Evolutionary conservation across 2,329 filamentous ascomycete species (phyloP).

Genomic region (Mollisiaceae sp.): DNA sequence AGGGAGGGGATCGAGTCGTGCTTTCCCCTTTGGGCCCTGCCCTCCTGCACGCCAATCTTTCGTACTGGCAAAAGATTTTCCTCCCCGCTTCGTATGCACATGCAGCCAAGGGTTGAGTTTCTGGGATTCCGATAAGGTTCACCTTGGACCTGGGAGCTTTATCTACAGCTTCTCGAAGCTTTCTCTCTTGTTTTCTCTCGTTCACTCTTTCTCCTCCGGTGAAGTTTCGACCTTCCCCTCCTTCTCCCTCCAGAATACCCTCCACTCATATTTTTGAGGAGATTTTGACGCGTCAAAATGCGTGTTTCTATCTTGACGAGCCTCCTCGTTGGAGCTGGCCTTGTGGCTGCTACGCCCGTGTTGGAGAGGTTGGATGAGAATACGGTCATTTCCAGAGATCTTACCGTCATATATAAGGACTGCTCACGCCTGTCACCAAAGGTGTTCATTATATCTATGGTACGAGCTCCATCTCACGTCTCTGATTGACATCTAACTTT

Average conservation of each 20-base stretch:
- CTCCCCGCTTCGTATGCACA: background rate
- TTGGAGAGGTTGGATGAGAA: constrained; percentile 19
- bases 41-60: background rate
- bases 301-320: constrained; percentile 9
- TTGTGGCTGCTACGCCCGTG: constrained; percentile 18
- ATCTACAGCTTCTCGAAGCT: constrained; percentile 16
- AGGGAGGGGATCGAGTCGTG: background rate
- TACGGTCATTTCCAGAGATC: constrained; percentile 18
- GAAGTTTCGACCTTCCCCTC: background rate
- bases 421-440: constrained; percentile 50
- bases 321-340: constrained; percentile 17
- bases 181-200: constrained; percentile 11
- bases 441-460: constrained; percentile 67
- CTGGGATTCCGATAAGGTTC: constrained; percentile 2
- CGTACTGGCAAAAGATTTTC: background rate
- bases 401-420: constrained; percentile 25
- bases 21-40: background rate
- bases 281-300: constrained; percentile 18
- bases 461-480: constrained; percentile 41
- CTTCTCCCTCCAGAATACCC: background rate
- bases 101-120: background rate
- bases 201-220: constrained; percentile 2
- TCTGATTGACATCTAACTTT: constrained; percentile 1
- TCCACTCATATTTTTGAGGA: background rate
- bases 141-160: constrained; percentile 8